Conservation (phyloP, 306 rosid species). For the Styphnolobium japonicum region DNA sequence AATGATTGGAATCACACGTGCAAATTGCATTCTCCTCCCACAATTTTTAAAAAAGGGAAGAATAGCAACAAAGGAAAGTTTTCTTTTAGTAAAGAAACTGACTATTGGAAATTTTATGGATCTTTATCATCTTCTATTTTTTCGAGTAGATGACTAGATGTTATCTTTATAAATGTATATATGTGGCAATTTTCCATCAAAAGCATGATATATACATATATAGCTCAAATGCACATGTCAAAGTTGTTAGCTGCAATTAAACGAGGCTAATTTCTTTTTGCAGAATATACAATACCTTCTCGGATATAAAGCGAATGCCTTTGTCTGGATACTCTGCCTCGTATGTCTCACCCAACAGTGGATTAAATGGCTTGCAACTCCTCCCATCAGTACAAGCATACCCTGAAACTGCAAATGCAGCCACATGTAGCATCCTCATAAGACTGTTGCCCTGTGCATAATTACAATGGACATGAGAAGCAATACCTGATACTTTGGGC, state of each 20-base stretch:
- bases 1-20: background rate
- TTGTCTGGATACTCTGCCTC: slow-evolving; percentile 93
- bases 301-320: slow-evolving; percentile 83
- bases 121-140: too few relatives aligned
- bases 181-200: too few relatives aligned
- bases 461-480: background rate
- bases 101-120: background rate
- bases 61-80: background rate
- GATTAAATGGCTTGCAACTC: slow-evolving; percentile 93
- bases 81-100: background rate
- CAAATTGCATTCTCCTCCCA: background rate
- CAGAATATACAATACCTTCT: slow-evolving; percentile 59
- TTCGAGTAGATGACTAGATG: background rate
- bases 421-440: slow-evolving; percentile 69
- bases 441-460: slow-evolving; percentile 59
- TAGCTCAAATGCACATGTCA: background rate
- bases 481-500: background rate
- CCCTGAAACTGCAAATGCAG: slow-evolving; percentile 84
- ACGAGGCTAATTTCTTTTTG: background rate
- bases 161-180: background rate
- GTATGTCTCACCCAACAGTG: slow-evolving; percentile 90
- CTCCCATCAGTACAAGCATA: slow-evolving; percentile 81
- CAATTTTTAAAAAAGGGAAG: background rate
- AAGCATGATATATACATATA: too few relatives aligned
- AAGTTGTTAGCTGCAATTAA: background rate